These are phyloP conservation scores for Zoysia japonica DNA, from an alignment of 176 grass and related monocot genomes.

Conservation along the genomic window DNA sequence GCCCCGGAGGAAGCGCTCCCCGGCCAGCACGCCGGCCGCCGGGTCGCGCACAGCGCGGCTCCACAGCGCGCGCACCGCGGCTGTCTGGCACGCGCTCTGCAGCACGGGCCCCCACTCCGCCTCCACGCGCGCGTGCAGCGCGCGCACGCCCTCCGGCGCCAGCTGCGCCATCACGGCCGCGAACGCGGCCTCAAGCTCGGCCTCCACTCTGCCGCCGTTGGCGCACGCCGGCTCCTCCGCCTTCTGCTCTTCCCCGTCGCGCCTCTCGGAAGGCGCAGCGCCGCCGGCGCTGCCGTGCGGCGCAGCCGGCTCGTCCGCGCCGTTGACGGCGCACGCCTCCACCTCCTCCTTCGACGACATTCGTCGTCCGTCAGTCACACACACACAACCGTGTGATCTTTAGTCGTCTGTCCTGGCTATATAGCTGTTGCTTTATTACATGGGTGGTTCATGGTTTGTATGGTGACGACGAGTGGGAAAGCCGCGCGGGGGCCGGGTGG, in stretches of 20 bases:
- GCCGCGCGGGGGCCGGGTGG: neutral
- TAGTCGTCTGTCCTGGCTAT: neutral
- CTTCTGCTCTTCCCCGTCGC: neutral
- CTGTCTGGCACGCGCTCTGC: constrained; percentile 94
- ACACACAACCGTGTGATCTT: neutral
- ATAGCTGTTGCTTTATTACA: constrained; percentile 14
- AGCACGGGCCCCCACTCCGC: constrained; percentile 74
- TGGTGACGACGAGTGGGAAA: constrained; percentile 41
- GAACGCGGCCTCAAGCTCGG: constrained; percentile 18
- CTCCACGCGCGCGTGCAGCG: constrained; percentile 71
- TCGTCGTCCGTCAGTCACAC: neutral
- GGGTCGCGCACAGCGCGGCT: constrained; percentile 61
- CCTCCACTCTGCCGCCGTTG: constrained; percentile 3
- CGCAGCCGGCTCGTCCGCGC: neutral
- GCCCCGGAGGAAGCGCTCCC: constrained; percentile 60
- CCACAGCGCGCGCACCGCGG: constrained; percentile 86
- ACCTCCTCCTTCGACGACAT: constrained; percentile 17
- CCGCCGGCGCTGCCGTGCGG: neutral
- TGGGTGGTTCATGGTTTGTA: constrained; percentile 6
- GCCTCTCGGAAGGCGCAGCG: neutral
- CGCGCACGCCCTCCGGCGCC: constrained; percentile 58
- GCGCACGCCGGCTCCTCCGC: neutral
- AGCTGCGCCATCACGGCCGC: constrained; percentile 47
- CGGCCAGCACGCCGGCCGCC: constrained; percentile 69
- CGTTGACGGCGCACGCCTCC: constrained; percentile 20